Evolutionary conservation across 2,329 filamentous ascomycete genomes (phyloP).

Genomic region (Magnaporthales sp.): DNA sequence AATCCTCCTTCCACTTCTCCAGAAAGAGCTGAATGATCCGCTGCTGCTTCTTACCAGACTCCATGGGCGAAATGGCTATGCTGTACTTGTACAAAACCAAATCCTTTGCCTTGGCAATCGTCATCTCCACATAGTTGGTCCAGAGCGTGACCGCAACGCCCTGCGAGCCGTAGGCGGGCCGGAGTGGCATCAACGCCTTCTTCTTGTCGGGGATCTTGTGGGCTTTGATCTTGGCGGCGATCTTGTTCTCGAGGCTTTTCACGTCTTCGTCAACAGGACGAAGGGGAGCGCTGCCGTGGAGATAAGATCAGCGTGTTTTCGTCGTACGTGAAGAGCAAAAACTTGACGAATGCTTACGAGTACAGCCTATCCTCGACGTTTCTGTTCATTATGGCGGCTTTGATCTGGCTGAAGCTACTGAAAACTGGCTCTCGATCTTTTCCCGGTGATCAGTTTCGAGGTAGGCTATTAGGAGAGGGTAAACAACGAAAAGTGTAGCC

Average conservation of each 20-base stretch:
- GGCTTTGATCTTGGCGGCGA: background rate
- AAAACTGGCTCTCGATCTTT: background rate
- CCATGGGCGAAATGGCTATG: slow-evolving; percentile 10
- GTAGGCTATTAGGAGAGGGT: no score
- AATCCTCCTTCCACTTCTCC: slow-evolving; percentile 13
- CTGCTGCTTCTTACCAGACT: slow-evolving; percentile 11
- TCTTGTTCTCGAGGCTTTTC: background rate
- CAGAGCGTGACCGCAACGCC: slow-evolving; percentile 13
- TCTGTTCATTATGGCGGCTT: background rate
- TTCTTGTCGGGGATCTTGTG: background rate
- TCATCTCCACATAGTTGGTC: slow-evolving; percentile 17
- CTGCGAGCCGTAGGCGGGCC: slow-evolving; percentile 15
- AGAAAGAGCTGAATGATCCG: slow-evolving; percentile 17
- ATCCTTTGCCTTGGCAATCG: slow-evolving; percentile 5
- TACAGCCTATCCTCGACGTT: background rate
- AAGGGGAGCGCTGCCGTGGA: background rate
- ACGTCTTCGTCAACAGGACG: background rate
- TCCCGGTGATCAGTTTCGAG: no score
- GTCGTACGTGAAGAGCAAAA: background rate
- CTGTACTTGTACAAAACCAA: slow-evolving; percentile 15
- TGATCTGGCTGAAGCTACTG: background rate
- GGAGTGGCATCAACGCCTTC: slow-evolving; percentile 2
- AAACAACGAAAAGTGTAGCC: no score
- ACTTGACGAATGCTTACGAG: background rate
- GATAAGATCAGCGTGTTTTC: background rate